phyloP scores from a whole-genome alignment of 768 basidiomycete species.

The Daedaleopsis sinensis region DNA sequence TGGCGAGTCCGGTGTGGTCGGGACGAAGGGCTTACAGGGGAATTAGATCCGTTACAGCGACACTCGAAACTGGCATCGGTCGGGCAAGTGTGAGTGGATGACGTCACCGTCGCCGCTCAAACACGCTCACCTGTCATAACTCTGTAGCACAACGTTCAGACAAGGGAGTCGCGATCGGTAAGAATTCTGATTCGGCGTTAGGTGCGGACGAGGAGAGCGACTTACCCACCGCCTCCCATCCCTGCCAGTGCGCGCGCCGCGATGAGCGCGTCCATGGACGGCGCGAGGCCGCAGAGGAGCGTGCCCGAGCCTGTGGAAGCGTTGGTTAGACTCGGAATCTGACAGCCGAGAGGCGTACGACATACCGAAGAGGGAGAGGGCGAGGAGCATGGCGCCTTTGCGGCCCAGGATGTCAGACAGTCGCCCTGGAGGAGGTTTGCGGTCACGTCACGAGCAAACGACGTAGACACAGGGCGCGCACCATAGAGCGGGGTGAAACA shows the following conservation, averaged over 20 bases:
- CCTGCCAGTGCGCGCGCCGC: conserved; percentile 84
- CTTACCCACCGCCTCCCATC: conserved; percentile 90
- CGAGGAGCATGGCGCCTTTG: conserved; percentile 85
- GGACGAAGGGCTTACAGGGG: conserved; percentile 63
- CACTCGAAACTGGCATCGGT: conserved; percentile 65
- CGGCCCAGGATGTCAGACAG: conserved; percentile 85
- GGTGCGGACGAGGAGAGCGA: conserved; percentile 23
- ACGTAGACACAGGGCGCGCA: conserved; percentile 32
- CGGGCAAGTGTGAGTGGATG: conserved; percentile 17
- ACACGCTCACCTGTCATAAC: conserved; percentile 75
- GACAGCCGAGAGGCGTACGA: conserved; percentile 8
- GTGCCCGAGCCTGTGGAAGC: conserved; percentile 70
- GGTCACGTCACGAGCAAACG: conserved; percentile 16
- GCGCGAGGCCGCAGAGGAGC: conserved; percentile 82
- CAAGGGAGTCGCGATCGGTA: conserved; percentile 11
- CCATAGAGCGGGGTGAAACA: conserved; percentile 92
- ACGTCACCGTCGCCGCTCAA: conserved; percentile 18
- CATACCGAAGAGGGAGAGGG: conserved; percentile 80
- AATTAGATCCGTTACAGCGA: conserved; percentile 87
- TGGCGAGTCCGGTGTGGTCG: conserved; percentile 2
- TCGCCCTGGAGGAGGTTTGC: conserved; percentile 54
- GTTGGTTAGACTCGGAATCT: background rate
- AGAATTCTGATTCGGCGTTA: conserved; percentile 23
- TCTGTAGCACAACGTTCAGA: conserved; percentile 40
- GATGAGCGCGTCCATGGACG: conserved; percentile 83